A percentile compares a stretch with the other conserved stretches of the same genome.
Evolutionary conservation across 495 filamentous ascomycete genomes (phyloP).

Genomic region (Acidomyces sp.): DNA sequence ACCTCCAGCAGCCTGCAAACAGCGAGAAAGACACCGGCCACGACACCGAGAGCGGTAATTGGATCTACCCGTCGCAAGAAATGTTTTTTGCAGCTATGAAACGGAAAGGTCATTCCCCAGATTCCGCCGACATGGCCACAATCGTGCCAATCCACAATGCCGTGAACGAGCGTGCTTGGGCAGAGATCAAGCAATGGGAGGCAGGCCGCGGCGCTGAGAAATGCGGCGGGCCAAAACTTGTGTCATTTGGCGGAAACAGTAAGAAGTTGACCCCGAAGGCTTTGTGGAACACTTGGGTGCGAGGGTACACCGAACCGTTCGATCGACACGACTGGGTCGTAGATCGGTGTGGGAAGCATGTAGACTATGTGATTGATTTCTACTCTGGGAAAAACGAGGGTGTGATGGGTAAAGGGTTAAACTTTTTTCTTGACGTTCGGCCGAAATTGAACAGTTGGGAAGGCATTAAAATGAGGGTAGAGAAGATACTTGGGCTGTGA

Average conservation of each 20-base stretch:
- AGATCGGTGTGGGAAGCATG: constrained; percentile 72
- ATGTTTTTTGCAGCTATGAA: constrained; percentile 94
- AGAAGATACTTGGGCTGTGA: constrained; percentile 36
- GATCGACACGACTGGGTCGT: constrained; percentile 97
- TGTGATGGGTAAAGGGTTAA: constrained; percentile 49
- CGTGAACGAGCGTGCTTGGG: constrained; percentile 43
- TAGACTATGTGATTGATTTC: constrained; percentile 98
- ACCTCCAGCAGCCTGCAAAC: constrained; percentile 43
- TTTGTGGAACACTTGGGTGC: constrained; percentile 58
- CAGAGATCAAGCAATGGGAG: constrained; percentile 56
- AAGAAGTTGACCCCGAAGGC: constrained; percentile 62
- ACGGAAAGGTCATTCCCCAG: constrained; percentile 54
- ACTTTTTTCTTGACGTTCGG: constrained; percentile 88
- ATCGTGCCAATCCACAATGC: constrained; percentile 98
- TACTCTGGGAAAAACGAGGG: constrained; percentile 61
- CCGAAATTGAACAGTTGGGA: constrained; percentile 90
- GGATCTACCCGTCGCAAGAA: constrained; percentile 91
- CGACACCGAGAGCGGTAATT: constrained; percentile 58
- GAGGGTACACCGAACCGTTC: constrained; percentile 78
- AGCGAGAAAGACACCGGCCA: constrained; percentile 57
- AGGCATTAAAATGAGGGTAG: constrained; percentile 71
- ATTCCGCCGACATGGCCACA: constrained; percentile 61
- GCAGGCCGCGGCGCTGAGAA: constrained; percentile 42
- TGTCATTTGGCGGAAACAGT: constrained; percentile 62
- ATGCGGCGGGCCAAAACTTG: constrained; percentile 73